Base-by-base conservation (phyloP, 495 filamentous ascomycete genomes). In the Penicillium cataractarum region DNA sequence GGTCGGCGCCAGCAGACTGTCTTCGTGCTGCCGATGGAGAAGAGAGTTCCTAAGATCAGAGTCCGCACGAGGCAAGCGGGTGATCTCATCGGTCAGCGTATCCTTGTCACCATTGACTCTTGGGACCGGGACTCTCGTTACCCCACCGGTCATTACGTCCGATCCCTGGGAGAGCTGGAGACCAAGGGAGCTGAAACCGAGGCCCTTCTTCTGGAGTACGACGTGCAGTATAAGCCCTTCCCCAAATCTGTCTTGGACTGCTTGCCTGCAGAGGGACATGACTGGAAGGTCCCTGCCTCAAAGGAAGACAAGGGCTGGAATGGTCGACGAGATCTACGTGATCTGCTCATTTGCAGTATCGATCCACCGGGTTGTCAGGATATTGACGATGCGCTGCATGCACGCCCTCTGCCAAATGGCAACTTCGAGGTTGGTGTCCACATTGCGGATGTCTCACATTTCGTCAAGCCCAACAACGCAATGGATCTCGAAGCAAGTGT, bases 371-470 rank as follows among this genome's bases (percentile, higher is more conserved):
- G 92, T 1, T 99, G 95, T 77, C 93, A 97, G 67, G 95, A 99
- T 80, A 99, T 99, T 61, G 95, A 99, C 67, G 95, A 99, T 78
- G 95, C 95, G 12, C 86, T 99, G 17, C 95, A 99, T 71, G 93
- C 95, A 15, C 82, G 87, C 35, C 81, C 80, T 35, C 78, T 99
- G 40, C 90, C 92, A 2, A 98, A 97, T 68, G 95, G 96, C 26
- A 98, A 99, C 72, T 92, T 88, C 64, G 92, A 98, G 78, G 92
- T 98, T 13, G 95, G 95, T 57, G 95, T 99, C n/a, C 96, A 99
- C 71, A 99, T 99, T 72, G 95, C 95, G 46, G 95, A 99, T 70
- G 95, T 99, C 21, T 97, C 96, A 17, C 92, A 99, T 72, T 98
- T 98, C 66, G 96, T 99, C 72, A 96, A 93, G 76, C 93, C 96